These are phyloP conservation scores for Jatropha curcas DNA, from an alignment of 345 rosid genomes.

Conservation along the genomic window DNA sequence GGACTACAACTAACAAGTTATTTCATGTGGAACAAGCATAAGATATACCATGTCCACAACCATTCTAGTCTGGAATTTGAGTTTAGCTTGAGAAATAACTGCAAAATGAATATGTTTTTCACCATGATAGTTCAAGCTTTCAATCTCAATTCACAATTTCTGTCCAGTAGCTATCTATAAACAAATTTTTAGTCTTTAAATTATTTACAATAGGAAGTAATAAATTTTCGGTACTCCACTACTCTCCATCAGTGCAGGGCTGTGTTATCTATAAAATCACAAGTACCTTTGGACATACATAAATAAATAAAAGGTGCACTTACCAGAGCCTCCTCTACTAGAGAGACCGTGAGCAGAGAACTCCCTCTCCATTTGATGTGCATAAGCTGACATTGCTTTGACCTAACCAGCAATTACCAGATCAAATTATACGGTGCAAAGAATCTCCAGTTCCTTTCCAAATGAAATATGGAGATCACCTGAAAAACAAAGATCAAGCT, in stretches of 20 bases:
- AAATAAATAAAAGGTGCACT: conserved; percentile 2
- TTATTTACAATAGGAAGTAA: background rate
- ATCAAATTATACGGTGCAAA: conserved; percentile 16
- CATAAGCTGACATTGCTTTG: conserved; percentile 65
- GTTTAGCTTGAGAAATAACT: background rate
- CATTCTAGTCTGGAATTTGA: background rate
- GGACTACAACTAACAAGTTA: background rate
- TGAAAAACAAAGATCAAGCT: conserved; percentile 7
- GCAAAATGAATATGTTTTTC: background rate
- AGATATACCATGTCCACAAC: background rate
- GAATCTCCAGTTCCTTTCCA: conserved; percentile 23
- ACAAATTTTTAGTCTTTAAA: background rate
- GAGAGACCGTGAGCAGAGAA: conserved; percentile 59
- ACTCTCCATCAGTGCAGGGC: background rate
- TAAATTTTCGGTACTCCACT: background rate
- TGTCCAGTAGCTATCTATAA: background rate
- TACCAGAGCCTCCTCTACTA: conserved; percentile 74
- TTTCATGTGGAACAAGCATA: background rate
- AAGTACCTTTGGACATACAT: background rate
- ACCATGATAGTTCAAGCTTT: background rate
- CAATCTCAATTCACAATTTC: background rate
- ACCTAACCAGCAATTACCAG: conserved; percentile 27
- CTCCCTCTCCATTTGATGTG: conserved; percentile 73
- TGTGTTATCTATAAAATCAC: background rate
- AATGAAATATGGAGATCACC: conserved; percentile 28